Percentiles rank a stretch among this genome's conserved stretches.
phyloP scores from a whole-genome alignment of 331 rosid species.

The Arachis monticola region DNA sequence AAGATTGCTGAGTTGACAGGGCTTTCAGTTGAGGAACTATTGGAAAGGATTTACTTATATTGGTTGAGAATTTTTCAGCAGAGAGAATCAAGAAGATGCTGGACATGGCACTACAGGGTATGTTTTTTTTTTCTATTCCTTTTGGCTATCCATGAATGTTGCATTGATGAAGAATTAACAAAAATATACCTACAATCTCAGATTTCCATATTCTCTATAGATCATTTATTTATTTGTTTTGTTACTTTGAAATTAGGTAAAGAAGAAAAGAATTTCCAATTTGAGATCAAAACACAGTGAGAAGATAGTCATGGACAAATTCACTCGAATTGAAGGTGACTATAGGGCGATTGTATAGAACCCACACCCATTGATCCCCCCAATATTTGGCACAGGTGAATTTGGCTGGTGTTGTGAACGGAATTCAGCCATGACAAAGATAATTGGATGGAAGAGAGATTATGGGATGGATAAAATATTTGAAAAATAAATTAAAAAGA shows the following conservation, averaged over 20 bases:
- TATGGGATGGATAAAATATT: conserved; percentile 68
- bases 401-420: conserved; percentile 89
- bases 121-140: neutral
- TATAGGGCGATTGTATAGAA: conserved; percentile 82
- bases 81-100: conserved; percentile 61
- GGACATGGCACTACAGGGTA: conserved; percentile 76
- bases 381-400: conserved; percentile 79
- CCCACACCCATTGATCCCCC: conserved; percentile 72
- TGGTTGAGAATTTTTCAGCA: conserved; percentile 73
- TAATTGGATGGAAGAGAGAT: conserved; percentile 76
- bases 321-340: conserved; percentile 83
- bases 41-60: conserved; percentile 67
- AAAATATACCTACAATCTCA: neutral
- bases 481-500: too few species aligned
- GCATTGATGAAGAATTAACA: conserved; percentile 16
- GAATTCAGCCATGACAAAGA: conserved; percentile 76
- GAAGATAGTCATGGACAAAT: conserved; percentile 84
- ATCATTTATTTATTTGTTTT: neutral
- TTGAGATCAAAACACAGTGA: conserved; percentile 78
- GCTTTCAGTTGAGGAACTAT: conserved; percentile 67
- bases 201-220: conserved; percentile 23
- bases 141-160: conserved; percentile 24
- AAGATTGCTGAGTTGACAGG: conserved; percentile 81
- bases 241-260: conserved; percentile 50
- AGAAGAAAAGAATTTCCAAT: conserved; percentile 79